These are phyloP conservation scores for Gaeumannomyces sp. DNA, from an alignment of 2,329 filamentous ascomycete genomes.

Conservation along the genomic window DNA sequence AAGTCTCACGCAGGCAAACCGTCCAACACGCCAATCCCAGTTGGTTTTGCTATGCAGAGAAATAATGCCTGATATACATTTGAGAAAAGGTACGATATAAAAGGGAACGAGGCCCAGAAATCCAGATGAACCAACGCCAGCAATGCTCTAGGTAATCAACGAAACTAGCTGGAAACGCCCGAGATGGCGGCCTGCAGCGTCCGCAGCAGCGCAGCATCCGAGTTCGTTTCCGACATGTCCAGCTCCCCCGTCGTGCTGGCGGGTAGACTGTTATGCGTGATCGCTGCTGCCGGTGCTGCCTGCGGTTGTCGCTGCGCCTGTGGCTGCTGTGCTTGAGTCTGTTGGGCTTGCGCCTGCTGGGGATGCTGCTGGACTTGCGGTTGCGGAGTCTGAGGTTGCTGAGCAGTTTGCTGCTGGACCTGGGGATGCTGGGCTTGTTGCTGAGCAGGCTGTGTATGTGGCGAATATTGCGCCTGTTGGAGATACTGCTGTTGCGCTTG, in stretches of 20 bases:
- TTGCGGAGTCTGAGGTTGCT: not conserved
- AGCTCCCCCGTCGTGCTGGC: not conserved
- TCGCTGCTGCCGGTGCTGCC: not conserved
- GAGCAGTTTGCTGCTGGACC: conserved; percentile 8
- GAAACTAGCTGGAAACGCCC: not conserved
- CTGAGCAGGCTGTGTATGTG: conserved; percentile 10
- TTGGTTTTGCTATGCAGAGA: too few species aligned
- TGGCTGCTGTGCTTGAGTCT: not conserved
- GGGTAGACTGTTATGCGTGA: conserved; percentile 4
- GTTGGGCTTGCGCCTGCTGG: not conserved
- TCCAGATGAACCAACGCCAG: not conserved
- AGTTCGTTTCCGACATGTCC: not conserved
- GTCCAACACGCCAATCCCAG: too few species aligned
- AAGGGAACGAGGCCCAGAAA: not conserved
- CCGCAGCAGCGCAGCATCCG: conserved; percentile 6
- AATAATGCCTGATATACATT: not conserved
- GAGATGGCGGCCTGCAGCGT: conserved; percentile 11
- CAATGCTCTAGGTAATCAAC: not conserved
- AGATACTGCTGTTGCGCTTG: conserved; percentile 14
- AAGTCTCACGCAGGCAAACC: too few species aligned
- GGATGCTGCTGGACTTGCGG: not conserved
- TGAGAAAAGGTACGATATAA: not conserved
- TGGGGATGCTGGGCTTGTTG: conserved; percentile 8
- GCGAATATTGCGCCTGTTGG: conserved; percentile 11
- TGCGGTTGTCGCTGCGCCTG: not conserved